These are phyloP conservation scores for Austropuccinia psidii DNA, from an alignment of 1,284 basidiomycete species.

Conservation along the genomic window DNA sequence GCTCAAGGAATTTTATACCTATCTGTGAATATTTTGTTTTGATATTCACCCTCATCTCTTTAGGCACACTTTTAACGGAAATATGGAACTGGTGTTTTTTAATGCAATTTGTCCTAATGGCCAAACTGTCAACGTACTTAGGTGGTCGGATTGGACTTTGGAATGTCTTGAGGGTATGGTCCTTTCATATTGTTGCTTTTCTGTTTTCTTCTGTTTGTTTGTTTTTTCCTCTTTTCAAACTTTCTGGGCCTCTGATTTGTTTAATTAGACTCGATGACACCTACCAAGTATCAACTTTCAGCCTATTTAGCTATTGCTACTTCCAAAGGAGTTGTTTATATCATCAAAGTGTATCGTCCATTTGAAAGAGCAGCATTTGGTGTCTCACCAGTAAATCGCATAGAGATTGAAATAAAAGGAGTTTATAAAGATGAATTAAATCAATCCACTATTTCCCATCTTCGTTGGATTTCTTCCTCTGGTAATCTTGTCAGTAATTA, in stretches of 20 bases:
- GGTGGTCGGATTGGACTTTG: conserved; percentile 22
- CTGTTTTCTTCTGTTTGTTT: not conserved
- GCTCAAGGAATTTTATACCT: not conserved
- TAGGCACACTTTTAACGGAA: conserved; percentile 2
- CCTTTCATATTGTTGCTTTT: not conserved
- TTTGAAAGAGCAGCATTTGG: not conserved
- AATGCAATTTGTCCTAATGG: conserved; percentile 2
- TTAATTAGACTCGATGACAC: not conserved
- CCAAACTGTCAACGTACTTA: not conserved
- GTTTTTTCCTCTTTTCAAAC: not conserved
- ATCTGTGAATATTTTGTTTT: too few relatives aligned
- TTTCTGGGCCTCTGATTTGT: not conserved
- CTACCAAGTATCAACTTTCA: not conserved
- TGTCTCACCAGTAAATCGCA: not conserved
- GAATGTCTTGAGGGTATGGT: not conserved
- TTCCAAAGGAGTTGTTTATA: conserved; percentile 9
- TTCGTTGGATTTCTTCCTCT: not conserved
- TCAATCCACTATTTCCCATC: not conserved
- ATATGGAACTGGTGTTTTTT: conserved; percentile 13
- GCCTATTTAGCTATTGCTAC: conserved; percentile 15
- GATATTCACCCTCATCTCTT: too few relatives aligned
- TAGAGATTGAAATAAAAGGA: not conserved
- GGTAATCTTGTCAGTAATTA: not conserved
- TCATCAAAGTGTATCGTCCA: not conserved
- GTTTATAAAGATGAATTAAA: conserved; percentile 7